Evolutionary conservation across 2,329 filamentous ascomycete species (phyloP).

Genomic region (Sporothrix luriei): DNA sequence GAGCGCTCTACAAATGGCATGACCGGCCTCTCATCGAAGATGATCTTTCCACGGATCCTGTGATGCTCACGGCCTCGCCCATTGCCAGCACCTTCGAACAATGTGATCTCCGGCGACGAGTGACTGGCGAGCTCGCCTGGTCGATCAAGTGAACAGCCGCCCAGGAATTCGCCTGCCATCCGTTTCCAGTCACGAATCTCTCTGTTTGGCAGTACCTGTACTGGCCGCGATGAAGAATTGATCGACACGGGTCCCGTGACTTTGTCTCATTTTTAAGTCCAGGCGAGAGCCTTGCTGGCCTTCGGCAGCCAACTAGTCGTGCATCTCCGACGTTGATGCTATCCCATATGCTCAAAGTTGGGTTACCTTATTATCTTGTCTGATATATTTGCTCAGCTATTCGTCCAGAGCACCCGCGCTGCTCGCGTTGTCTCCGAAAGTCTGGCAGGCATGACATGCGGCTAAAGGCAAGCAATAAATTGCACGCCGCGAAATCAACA

Average conservation of each 20-base stretch:
- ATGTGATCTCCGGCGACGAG: neutral
- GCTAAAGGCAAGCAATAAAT: constrained; percentile 12
- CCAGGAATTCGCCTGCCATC: constrained; percentile 1
- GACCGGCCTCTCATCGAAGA: neutral
- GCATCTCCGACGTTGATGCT: constrained; percentile 7
- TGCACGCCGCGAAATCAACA: neutral
- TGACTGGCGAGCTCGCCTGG: neutral
- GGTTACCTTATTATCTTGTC: neutral
- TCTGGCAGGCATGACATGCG: constrained; percentile 5
- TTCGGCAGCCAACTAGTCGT: neutral
- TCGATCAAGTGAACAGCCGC: constrained; percentile 4
- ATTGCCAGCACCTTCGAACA: neutral
- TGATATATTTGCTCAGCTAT: neutral
- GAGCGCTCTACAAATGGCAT: neutral
- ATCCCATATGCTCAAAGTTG: neutral
- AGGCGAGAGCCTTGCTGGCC: neutral
- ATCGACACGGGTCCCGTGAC: constrained; percentile 12
- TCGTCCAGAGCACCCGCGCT: neutral
- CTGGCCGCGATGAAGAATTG: constrained; percentile 12
- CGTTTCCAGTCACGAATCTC: neutral
- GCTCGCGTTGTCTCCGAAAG: neutral
- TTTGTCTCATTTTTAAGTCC: neutral
- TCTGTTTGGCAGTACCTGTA: neutral
- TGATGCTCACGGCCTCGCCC: neutral
- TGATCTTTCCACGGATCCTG: neutral